A percentile compares a stretch with the other conserved stretches of the same genome.
Evolutionary conservation across 2,329 filamentous ascomycete genomes (phyloP).

Genomic region (Thielaviopsis ethacetica): DNA sequence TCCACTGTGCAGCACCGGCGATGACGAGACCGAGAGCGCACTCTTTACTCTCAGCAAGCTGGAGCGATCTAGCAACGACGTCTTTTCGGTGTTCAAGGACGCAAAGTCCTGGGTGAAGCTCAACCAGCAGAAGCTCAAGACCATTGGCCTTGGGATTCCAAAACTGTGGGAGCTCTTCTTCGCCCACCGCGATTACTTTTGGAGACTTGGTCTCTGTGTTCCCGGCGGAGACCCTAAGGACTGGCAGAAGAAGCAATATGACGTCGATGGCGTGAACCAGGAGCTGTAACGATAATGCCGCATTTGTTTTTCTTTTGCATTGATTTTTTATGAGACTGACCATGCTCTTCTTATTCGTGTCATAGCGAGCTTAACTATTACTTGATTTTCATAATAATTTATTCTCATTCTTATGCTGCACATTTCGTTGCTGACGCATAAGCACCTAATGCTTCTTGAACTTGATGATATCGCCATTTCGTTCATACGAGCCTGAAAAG

Average conservation of each 20-base stretch:
- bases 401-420: neutral
- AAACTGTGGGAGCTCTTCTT: slow-evolving; percentile 89
- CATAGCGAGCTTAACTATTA: neutral
- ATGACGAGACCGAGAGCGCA: slow-evolving; percentile 13
- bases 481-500: neutral
- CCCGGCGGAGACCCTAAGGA: slow-evolving; percentile 59
- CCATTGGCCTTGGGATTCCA: slow-evolving; percentile 11
- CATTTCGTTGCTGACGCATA: too few relatives aligned
- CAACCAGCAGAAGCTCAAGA: slow-evolving; percentile 4
- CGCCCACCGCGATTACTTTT: slow-evolving; percentile 93
- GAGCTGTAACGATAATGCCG: slow-evolving; percentile 21
- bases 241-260: slow-evolving; percentile 41
- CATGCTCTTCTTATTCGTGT: neutral
- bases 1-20: slow-evolving; percentile 50
- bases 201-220: slow-evolving; percentile 77
- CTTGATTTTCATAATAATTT: neutral
- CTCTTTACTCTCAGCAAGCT: slow-evolving; percentile 1
- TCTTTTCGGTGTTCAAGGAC: slow-evolving; percentile 12
- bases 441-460: neutral
- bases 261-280: slow-evolving; percentile 20
- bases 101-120: slow-evolving; percentile 31
- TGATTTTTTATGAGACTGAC: neutral
- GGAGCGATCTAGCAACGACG: neutral
- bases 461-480: neutral
- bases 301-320: neutral